Evolutionary conservation across 768 basidiomycete species (phyloP).

Genomic region (Boletus reticulatus): DNA sequence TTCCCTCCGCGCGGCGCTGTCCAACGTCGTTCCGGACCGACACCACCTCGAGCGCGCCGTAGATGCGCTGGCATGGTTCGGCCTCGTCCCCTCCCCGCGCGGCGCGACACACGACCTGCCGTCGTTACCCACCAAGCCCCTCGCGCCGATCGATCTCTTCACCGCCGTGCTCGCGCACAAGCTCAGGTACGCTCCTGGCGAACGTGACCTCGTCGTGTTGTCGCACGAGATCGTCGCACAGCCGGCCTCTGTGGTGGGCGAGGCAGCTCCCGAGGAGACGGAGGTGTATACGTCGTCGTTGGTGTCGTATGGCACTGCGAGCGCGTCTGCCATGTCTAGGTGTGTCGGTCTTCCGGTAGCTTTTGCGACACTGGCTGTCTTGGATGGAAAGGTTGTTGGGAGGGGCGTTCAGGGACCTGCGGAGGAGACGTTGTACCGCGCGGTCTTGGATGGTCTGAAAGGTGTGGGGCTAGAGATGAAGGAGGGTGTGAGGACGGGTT

Average conservation of each 20-base stretch:
- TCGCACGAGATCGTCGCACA: conserved; percentile 74
- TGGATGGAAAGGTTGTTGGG: conserved; percentile 53
- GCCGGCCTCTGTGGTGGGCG: conserved; percentile 7
- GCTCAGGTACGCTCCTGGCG: conserved; percentile 63
- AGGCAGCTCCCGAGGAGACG: conserved; percentile 23
- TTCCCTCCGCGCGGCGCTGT: conserved; percentile 36
- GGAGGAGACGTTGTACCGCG: conserved; percentile 54
- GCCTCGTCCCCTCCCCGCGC: conserved; percentile 6
- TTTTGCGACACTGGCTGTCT: conserved; percentile 68
- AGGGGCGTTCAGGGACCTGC: conserved; percentile 73
- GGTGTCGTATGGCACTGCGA: conserved; percentile 55
- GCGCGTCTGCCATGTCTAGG: conserved; percentile 82
- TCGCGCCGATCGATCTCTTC: conserved; percentile 70
- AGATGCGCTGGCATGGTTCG: conserved; percentile 45
- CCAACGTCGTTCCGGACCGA: conserved; percentile 14
- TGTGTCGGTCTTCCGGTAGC: conserved; percentile 89
- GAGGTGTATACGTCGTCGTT: conserved; percentile 68
- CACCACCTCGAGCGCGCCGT: conserved; percentile 28
- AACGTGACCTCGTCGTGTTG: conserved; percentile 86
- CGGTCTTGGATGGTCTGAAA: conserved; percentile 61
- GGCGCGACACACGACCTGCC: conserved; percentile 30
- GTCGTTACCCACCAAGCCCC: conserved; percentile 40
- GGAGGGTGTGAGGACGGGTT: conserved; percentile 38
- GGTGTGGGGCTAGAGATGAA: conserved; percentile 41
- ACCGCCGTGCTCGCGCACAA: conserved; percentile 68